Conservation (phyloP, 441 rosid genomes). For the Pelargonium citronellum region DNA sequence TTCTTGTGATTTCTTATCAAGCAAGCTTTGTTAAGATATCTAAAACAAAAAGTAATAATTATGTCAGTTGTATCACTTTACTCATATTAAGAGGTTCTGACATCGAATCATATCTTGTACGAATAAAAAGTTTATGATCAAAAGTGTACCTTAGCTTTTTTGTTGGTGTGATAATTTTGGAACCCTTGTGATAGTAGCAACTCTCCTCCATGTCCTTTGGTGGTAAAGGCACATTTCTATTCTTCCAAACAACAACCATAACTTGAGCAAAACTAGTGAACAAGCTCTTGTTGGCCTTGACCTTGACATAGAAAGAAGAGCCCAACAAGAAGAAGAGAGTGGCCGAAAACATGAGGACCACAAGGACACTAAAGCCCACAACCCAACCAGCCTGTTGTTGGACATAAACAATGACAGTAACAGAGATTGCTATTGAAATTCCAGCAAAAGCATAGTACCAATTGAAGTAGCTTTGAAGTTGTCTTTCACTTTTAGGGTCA, state of each 20-base stretch:
- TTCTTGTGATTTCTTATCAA: constrained; percentile 45
- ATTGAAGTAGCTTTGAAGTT: constrained; percentile 68
- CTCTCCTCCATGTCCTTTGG: constrained; percentile 27
- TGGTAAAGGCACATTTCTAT: constrained; percentile 49
- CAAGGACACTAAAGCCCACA: constrained; percentile 76
- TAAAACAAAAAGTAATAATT: constrained; percentile 6
- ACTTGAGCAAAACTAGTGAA: constrained; percentile 38
- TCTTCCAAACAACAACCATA: constrained; percentile 49
- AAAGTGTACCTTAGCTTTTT: constrained; percentile 44
- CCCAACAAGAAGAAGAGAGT: constrained; percentile 51
- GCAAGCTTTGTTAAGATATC: constrained; percentile 87
- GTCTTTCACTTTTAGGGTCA: constrained; percentile 56
- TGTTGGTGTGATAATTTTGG: constrained; percentile 34
- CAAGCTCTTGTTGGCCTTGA: constrained; percentile 40
- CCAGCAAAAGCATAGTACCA: constrained; percentile 82
- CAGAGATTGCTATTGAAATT: constrained; percentile 49
- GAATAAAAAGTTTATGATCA: too few species aligned
- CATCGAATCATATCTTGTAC: too few species aligned
- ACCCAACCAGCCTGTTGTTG: constrained; percentile 74
- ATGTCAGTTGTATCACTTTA: too few species aligned
- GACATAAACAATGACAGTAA: constrained; percentile 70
- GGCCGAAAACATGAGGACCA: constrained; percentile 53
- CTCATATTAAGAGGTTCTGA: too few species aligned
- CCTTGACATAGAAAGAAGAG: constrained; percentile 56
- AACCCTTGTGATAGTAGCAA: constrained; percentile 30